Percentiles rank a stretch among this genome's conserved stretches.
phyloP scores from a whole-genome alignment of 2,329 filamentous ascomycete species.

The Thelonectria blattea region DNA sequence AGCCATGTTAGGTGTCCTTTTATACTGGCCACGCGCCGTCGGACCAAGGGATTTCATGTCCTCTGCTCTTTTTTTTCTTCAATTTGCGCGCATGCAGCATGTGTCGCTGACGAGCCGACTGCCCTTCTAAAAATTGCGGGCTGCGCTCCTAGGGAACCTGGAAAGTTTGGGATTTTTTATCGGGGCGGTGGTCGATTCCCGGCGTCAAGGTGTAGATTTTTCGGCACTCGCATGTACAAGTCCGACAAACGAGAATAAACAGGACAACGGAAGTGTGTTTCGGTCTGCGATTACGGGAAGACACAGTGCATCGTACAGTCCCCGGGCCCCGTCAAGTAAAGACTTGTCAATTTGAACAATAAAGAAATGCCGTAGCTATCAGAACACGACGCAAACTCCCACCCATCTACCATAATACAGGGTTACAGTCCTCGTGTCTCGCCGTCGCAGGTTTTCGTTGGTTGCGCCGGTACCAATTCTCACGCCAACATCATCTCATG shows the following conservation, averaged over 20 bases:
- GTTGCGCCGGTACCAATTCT: slow-evolving; percentile 29
- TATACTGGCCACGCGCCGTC: too few relatives aligned
- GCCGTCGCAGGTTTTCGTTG: slow-evolving; percentile 24
- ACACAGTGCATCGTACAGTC: too few relatives aligned
- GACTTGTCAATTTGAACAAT: slow-evolving; percentile 23
- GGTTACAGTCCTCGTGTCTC: slow-evolving; percentile 37
- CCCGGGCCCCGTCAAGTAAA: background rate
- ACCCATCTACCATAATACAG: slow-evolving; percentile 38
- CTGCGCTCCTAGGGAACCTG: slow-evolving; percentile 3
- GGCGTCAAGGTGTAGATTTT: background rate
- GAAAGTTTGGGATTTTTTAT: background rate
- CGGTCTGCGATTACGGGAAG: too few relatives aligned
- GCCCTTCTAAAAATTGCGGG: background rate
- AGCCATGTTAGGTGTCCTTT: too few relatives aligned
- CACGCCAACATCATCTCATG: slow-evolving; percentile 24
- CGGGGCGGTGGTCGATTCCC: background rate
- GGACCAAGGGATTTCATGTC: too few relatives aligned
- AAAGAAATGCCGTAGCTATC: slow-evolving; percentile 35
- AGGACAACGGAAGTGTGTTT: background rate
- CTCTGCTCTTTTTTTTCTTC: background rate
- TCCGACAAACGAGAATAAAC: background rate
- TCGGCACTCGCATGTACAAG: background rate
- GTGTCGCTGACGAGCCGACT: background rate
- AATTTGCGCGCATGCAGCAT: background rate
- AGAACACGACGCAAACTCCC: slow-evolving; percentile 38